Percentiles rank a stretch among this genome's conserved stretches.
These are phyloP conservation scores for Phytophthora aleatoria DNA, from an alignment of 352 stramenopile genomes.

Conservation along the genomic window DNA sequence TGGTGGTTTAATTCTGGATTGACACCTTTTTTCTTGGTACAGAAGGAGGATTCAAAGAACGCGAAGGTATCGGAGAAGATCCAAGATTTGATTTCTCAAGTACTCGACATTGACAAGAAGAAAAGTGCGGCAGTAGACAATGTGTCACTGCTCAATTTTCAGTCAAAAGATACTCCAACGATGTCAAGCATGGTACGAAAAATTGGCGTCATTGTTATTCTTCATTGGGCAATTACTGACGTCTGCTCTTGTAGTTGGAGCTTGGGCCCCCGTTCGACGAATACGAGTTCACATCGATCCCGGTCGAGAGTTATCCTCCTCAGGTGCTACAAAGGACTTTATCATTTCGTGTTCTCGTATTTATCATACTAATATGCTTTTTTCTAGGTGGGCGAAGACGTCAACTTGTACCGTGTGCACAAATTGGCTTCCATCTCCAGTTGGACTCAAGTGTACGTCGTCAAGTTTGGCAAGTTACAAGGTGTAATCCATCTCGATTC, in stretches of 20 bases:
- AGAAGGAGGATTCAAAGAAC: constrained; percentile 64
- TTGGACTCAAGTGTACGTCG: constrained; percentile 85
- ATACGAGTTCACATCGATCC: constrained; percentile 66
- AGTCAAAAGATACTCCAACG: constrained; percentile 52
- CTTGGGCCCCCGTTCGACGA: constrained; percentile 71
- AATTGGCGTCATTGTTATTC: not conserved
- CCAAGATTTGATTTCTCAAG: constrained; percentile 66
- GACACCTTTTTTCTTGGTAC: not conserved
- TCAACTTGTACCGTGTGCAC: constrained; percentile 76
- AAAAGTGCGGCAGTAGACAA: constrained; percentile 64
- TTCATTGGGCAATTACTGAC: not conserved
- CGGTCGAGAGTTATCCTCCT: constrained; percentile 78
- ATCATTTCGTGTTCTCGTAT: not conserved
- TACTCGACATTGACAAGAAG: constrained; percentile 72
- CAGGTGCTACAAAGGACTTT: constrained; percentile 37
- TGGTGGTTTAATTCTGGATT: not conserved
- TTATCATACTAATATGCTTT: not conserved
- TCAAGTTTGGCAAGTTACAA: constrained; percentile 68
- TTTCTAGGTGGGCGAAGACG: constrained; percentile 59
- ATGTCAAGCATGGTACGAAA: constrained; percentile 51
- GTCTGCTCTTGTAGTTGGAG: constrained; percentile 44
- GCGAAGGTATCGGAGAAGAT: constrained; percentile 68
- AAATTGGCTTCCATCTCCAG: constrained; percentile 81
- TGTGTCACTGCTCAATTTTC: constrained; percentile 73
- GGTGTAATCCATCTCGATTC: constrained; percentile 73